Conservation (phyloP, 208 protist genomes). For the Trypanosoma vivax region DNA sequence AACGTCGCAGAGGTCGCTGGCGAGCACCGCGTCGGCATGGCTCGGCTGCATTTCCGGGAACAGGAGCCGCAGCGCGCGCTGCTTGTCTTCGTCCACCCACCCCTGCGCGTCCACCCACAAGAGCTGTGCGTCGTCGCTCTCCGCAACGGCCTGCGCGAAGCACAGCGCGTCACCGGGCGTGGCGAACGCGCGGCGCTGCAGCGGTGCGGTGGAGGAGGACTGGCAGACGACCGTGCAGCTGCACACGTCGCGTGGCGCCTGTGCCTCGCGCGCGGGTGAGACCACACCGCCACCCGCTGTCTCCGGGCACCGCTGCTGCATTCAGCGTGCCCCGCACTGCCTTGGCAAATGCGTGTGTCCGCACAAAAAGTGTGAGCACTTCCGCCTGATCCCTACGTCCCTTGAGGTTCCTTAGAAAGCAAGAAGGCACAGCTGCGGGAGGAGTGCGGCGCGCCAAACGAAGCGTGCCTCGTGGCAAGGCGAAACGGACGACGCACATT, state of each 20-base stretch:
- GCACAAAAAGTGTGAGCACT: too few species aligned
- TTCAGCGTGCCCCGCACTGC: too few species aligned
- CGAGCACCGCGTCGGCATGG: conserved; percentile 41
- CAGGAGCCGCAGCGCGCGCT: conserved; percentile 20
- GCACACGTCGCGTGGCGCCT: neutral
- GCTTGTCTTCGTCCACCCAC: conserved; percentile 23
- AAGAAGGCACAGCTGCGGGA: too few species aligned
- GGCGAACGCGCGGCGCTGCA: neutral
- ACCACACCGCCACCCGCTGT: neutral
- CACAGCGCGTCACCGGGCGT: neutral
- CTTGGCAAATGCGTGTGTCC: too few species aligned
- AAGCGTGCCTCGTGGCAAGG: too few species aligned
- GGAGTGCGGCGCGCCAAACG: too few species aligned
- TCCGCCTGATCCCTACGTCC: too few species aligned
- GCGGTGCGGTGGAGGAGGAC: neutral
- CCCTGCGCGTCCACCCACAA: conserved; percentile 58
- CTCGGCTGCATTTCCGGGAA: conserved; percentile 31
- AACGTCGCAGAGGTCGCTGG: conserved; percentile 46
- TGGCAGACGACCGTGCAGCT: neutral
- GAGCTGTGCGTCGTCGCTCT: neutral
- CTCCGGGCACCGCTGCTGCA: neutral
- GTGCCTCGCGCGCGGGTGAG: neutral
- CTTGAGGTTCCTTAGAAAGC: too few species aligned
- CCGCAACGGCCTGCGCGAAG: neutral
- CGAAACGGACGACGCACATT: too few species aligned